Percentiles rank a stretch among this genome's conserved stretches.
Evolutionary conservation across 139 green algal genomes (phyloP).

Genomic region (Micractinium sp.): DNA sequence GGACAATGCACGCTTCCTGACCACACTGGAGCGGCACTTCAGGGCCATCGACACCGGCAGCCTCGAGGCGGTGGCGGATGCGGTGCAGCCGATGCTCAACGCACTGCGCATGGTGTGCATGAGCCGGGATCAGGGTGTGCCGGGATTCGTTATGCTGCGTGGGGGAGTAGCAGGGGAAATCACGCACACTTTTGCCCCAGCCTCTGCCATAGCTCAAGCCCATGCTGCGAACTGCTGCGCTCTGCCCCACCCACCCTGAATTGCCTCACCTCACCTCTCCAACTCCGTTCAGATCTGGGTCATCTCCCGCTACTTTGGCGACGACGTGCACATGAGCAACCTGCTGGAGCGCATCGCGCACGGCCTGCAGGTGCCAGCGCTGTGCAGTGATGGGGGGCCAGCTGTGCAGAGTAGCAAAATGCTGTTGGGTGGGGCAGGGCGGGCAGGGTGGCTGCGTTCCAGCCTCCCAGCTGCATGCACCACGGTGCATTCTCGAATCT

Average conservation of each 20-base stretch:
- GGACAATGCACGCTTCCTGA: conserved; percentile 95
- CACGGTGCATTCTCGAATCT: no score
- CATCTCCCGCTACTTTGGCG: conserved; percentile 82
- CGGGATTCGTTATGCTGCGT: not conserved
- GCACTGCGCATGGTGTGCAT: conserved; percentile 84
- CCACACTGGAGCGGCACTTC: conserved; percentile 93
- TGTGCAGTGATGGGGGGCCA: not conserved
- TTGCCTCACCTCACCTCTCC: not conserved
- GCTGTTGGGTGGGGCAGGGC: no score
- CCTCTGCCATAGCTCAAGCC: not conserved
- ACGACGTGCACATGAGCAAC: conserved; percentile 89
- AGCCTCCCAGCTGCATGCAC: not conserved
- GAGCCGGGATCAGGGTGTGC: not conserved
- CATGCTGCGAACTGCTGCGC: not conserved
- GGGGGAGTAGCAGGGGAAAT: not conserved
- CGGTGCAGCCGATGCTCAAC: conserved; percentile 87
- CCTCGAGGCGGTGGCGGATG: conserved; percentile 75
- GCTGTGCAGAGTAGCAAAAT: not conserved
- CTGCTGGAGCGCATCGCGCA: conserved; percentile 88
- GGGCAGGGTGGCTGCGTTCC: no score
- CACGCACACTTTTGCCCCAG: not conserved
- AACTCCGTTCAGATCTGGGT: conserved; percentile 80
- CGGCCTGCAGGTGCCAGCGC: conserved; percentile 66
- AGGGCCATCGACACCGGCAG: conserved; percentile 69
- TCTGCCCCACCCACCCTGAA: not conserved